Conservation (phyloP, 2,329 filamentous ascomycete species). For the Aureobasidium melanogenum region DNA sequence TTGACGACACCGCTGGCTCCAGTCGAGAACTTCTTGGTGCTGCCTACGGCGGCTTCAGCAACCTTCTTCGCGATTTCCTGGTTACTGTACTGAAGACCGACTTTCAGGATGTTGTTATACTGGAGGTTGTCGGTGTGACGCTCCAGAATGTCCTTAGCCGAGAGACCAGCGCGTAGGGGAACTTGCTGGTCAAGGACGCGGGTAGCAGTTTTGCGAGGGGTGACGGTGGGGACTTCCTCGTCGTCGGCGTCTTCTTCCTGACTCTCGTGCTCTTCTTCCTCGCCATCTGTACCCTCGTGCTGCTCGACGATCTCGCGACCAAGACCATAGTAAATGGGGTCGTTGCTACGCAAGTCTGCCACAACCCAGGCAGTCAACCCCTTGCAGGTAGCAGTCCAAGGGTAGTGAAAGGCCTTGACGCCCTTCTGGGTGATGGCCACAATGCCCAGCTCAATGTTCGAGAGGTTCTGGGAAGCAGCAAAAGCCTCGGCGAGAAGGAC, state of each 20-base stretch:
- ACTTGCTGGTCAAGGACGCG: not conserved
- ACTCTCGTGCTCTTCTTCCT: not conserved
- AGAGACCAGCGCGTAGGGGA: not conserved
- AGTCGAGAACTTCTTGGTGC: not conserved
- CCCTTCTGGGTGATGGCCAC: not conserved
- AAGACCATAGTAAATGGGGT: not conserved
- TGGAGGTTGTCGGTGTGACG: not conserved
- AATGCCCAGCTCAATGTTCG: not conserved
- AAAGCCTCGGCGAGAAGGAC: not conserved
- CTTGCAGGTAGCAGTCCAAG: not conserved
- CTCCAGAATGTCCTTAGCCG: not conserved
- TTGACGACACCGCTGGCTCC: not conserved
- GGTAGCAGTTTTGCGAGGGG: not conserved
- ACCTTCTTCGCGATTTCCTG: not conserved
- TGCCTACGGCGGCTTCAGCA: not conserved
- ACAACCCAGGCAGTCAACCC: not conserved
- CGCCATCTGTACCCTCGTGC: not conserved
- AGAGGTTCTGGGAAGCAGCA: not conserved
- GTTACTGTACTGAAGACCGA: not conserved
- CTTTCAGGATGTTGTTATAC: constrained; percentile 2
- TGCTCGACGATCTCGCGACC: not conserved
- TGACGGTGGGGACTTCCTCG: not conserved
- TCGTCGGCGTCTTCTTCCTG: no score
- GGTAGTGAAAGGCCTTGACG: not conserved
- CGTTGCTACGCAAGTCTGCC: not conserved